Evolutionary conservation across 441 rosid genomes (phyloP), one percentile per base, ranked within the genome.

Genomic region (Erodium texanum): DNA sequence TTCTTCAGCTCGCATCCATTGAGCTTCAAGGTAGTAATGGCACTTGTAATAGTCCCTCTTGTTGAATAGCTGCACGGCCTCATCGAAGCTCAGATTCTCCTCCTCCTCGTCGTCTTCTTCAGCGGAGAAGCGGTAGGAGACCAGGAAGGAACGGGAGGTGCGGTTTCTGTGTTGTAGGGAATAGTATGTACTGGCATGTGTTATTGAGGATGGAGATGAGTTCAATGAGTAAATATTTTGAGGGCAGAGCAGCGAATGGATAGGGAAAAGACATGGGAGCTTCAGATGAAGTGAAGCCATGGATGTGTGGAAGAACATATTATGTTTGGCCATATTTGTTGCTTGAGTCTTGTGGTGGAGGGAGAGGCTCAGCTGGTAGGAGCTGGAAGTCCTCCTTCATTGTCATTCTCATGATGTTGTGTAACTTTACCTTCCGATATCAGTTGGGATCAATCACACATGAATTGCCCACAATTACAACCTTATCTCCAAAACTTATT

Each of bases 1-100:
- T 14, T 87, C 93, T 56, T 89, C 90, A 0, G 96, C 84, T 66
- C 70, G 54, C 61, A 83, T 74, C 97, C 96, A 92, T 5, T 87
- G 73, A 75, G 84, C 70, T 73, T 91, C 97, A 0, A 91, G 85
- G 45, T 82, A 69, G 75, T 89, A 89, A 62, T 89, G 97, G 78
- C 97, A 86, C 76, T 67, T 80, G 67, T 86, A 89, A 73, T 85
- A 89, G 64, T 87, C 93, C 69, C 86, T 80, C 64, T 43, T 12
- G 77, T 89, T 87, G 71, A 87, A 91, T 19, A 87, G 84, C 4
- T 68, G 56, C 1, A 82, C 92, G 1, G 92, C 96, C 66, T 79
- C 81, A 1, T 82, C 78, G 64, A 91, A 87, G 73, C 84, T 79
- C 66, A 68, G 75, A 50, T 68, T 29, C 4, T 83, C 83, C 0